Base-by-base conservation (phyloP, 352 stramenopile genomes). In the Poterioochromonas sp. region DNA sequence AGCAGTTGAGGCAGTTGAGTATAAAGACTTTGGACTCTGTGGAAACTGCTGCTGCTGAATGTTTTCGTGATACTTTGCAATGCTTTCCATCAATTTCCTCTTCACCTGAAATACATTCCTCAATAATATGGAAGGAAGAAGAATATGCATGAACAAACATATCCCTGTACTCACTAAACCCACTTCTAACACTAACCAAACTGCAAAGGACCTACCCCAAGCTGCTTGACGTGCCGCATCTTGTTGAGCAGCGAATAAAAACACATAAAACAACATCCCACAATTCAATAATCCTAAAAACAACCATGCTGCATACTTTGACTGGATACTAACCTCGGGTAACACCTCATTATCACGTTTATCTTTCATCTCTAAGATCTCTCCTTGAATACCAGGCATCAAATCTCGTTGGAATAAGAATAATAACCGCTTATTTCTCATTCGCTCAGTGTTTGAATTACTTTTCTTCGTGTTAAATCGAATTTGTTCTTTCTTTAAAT, bases 211-310 rank as follows among this genome's bases (percentile, higher is more conserved):
- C 29, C n/a, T 47, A 29, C 62, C 62, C 63, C 63, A 73, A 34
- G 63, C 53, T 29, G 62, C 41, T 53, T 73, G 63, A n/a, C 41
- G 63, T 29, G 20, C 5, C 5, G 12, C 41, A 53, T 11, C 29
- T 29, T 73, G 63, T 53, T 29, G 12, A 22, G 44, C 26, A 32
- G 63, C 63, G 34, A 73, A 73, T 8, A 73, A 29, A 26, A 44
- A 53, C 2, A 73, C 44, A 29, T 73, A 73, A 53, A 73, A 73
- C 20, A 73, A 53, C 63, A 73, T 73, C 22, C 37, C 63, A 73
- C 5, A 35, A 40, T 68, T 68, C 22, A 68, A 40, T 40, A 68
- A 68, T 40, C 29, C 29, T 18, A 68, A 18, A 40, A 68, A 68
- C 5, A 40, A 5, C 43, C 43, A 51, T 5, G 5, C 43, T 20